phyloP scores from a whole-genome alignment of 2,329 filamentous ascomycete genomes.

The Pestalotiopsis sp. region DNA sequence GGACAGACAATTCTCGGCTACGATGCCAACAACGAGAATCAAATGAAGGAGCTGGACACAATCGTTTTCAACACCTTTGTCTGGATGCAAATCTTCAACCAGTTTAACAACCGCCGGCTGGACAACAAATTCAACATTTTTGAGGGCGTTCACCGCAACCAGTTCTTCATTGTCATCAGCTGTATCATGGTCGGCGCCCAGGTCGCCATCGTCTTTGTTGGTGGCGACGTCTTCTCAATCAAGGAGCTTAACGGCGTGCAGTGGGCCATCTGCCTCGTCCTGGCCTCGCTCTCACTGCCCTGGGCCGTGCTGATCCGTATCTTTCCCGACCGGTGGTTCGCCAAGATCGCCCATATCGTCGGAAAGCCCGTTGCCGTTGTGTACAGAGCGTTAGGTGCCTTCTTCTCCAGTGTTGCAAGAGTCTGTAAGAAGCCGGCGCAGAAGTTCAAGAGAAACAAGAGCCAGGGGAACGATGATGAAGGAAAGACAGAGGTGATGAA shows the following conservation, averaged over 20 bases:
- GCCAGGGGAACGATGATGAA: neutral
- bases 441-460: conserved; percentile 9
- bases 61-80: conserved; percentile 71
- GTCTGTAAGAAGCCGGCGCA: conserved; percentile 17
- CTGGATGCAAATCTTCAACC: conserved; percentile 73
- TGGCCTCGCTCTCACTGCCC: conserved; percentile 49
- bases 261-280: conserved; percentile 54
- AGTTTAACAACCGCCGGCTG: conserved; percentile 64
- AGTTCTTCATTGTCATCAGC: conserved; percentile 59
- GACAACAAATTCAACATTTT: conserved; percentile 65
- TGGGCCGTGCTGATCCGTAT: conserved; percentile 49
- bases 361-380: conserved; percentile 28
- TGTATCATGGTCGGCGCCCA: conserved; percentile 58
- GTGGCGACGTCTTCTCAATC: conserved; percentile 54
- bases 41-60: conserved; percentile 51
- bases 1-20: conserved; percentile 57
- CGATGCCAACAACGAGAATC: conserved; percentile 36
- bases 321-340: conserved; percentile 48
- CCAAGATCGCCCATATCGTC: conserved; percentile 27
- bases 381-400: conserved; percentile 22
- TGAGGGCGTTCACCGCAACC: conserved; percentile 55
- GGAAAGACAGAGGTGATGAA: conserved; percentile 1
- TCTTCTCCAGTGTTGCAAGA: conserved; percentile 19
- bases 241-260: conserved; percentile 47
- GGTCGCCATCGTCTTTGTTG: conserved; percentile 57